phyloP scores from a whole-genome alignment of 352 stramenopile species.

The Thalassiosira exigua region DNA sequence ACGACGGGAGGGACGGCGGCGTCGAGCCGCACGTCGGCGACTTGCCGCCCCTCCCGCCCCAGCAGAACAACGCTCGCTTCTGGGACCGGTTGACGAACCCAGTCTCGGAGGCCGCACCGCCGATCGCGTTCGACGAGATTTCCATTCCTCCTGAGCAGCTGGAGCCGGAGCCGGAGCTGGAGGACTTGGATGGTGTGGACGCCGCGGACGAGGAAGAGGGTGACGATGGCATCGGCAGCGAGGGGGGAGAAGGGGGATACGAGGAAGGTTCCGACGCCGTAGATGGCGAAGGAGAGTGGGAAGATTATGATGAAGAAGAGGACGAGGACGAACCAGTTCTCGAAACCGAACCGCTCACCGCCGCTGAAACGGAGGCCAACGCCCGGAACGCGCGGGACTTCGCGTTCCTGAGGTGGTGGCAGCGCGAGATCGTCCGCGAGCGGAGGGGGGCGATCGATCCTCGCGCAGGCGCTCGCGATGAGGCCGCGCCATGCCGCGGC shows the following conservation, averaged over 20 bases:
- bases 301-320: constrained; percentile 8
- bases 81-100: constrained; percentile 52
- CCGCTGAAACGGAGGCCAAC: not conserved
- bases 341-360: constrained; percentile 3
- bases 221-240: constrained; percentile 1
- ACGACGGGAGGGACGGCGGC: not conserved
- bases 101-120: constrained; percentile 1
- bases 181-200: too few species aligned
- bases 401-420: constrained; percentile 55
- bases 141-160: constrained; percentile 26
- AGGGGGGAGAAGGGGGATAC: constrained; percentile 8
- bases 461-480: not conserved
- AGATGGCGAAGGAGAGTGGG: not conserved
- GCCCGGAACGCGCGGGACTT: constrained; percentile 47
- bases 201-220: constrained; percentile 7
- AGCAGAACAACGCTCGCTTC: constrained; percentile 34
- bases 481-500: constrained; percentile 1
- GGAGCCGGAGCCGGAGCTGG: too few species aligned
- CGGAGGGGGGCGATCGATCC: constrained; percentile 6
- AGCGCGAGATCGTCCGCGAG: constrained; percentile 37
- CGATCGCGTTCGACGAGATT: constrained; percentile 14
- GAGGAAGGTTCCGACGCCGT: constrained; percentile 35
- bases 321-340: constrained; percentile 15
- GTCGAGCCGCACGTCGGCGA: not conserved
- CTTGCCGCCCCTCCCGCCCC: not conserved